These are phyloP conservation scores for Amanita fuliginea DNA, from an alignment of 768 basidiomycete species.

Conservation along the genomic window DNA sequence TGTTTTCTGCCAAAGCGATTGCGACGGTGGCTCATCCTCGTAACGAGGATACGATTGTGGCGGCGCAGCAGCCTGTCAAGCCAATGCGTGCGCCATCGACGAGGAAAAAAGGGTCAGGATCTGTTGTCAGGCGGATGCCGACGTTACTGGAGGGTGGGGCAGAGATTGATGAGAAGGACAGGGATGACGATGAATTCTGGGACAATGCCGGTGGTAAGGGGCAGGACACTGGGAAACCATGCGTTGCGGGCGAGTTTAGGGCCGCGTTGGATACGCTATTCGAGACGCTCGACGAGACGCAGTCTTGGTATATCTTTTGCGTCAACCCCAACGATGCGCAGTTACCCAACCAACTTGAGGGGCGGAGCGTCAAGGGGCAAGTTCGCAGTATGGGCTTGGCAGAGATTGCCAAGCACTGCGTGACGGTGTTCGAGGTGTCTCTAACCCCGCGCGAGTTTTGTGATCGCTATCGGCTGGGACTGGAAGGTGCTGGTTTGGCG, in stretches of 20 bases:
- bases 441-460: conserved; percentile 84
- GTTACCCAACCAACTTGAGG: conserved; percentile 88
- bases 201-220: conserved; percentile 27
- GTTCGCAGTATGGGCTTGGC: conserved; percentile 71
- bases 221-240: conserved; percentile 39
- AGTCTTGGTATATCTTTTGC: conserved; percentile 88
- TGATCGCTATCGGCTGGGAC: conserved; percentile 65
- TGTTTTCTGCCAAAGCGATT: conserved; percentile 84
- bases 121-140: conserved; percentile 42
- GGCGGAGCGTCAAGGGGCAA: conserved; percentile 85
- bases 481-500: conserved; percentile 43
- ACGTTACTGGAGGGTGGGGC: conserved; percentile 35
- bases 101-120: conserved; percentile 54
- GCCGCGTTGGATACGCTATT: conserved; percentile 78
- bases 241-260: conserved; percentile 84
- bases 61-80: conserved; percentile 87
- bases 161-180: conserved; percentile 32
- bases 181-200: conserved; percentile 21
- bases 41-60: conserved; percentile 91
- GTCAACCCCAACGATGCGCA: conserved; percentile 94
- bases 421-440: conserved; percentile 68
- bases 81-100: conserved; percentile 93
- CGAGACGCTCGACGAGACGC: conserved; percentile 79
- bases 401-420: conserved; percentile 61
- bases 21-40: conserved; percentile 87